Evolutionary conservation across 2,329 filamentous ascomycete species (phyloP).

Genomic region (Acrodontium crateriforme): DNA sequence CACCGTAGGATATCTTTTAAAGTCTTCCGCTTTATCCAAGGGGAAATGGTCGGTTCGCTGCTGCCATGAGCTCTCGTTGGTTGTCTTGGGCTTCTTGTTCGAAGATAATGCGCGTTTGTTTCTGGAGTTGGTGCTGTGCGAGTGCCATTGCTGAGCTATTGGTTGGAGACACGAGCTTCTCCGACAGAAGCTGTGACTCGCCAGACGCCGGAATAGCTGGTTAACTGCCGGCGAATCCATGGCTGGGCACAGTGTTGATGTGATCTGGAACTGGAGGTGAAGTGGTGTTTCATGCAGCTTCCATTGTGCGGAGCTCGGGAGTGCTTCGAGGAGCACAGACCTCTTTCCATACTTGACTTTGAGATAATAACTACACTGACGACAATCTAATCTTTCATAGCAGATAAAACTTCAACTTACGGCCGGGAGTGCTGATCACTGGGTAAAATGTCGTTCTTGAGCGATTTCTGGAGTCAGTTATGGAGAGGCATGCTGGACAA

Average conservation of each 20-base stretch:
- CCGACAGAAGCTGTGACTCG: conserved; percentile 48
- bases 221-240: conserved; percentile 76
- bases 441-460: conserved; percentile 9
- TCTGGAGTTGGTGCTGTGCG: background rate
- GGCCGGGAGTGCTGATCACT: too few relatives aligned
- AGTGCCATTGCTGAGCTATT: conserved; percentile 18
- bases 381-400: too few relatives aligned
- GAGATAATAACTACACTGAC: too few relatives aligned
- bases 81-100: conserved; percentile 21
- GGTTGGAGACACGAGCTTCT: conserved; percentile 38
- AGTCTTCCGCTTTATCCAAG: conserved; percentile 65
- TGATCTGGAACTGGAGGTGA: too few relatives aligned
- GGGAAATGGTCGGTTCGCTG: conserved; percentile 65
- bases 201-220: conserved; percentile 73
- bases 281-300: background rate
- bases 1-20: conserved; percentile 67
- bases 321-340: background rate
- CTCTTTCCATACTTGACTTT: too few relatives aligned
- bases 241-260: too few relatives aligned
- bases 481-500: conserved; percentile 21
- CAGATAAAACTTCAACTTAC: too few relatives aligned
- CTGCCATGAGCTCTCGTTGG: conserved; percentile 66
- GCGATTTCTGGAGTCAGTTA: conserved; percentile 12
- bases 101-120: conserved; percentile 1
- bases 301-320: conserved; percentile 1